Conservation (phyloP, 108 stramenopile species). For the Nitzschia sp. region DNA sequence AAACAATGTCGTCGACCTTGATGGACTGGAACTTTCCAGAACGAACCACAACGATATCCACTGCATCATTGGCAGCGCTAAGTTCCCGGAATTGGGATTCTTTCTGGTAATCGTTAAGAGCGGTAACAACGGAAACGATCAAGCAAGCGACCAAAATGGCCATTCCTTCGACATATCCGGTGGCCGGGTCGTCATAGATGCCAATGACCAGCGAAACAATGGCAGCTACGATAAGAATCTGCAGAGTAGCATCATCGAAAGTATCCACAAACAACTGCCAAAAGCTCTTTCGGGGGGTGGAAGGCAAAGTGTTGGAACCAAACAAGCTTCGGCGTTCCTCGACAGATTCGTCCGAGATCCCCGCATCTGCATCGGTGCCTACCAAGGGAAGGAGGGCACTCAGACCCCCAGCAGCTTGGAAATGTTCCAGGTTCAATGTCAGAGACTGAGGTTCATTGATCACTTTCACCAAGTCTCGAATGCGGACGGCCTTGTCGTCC, state of each 20-base stretch:
- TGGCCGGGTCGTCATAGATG: conserved; percentile 87
- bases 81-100: conserved; percentile 89
- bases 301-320: conserved; percentile 51
- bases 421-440: conserved; percentile 42
- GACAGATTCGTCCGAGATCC: conserved; percentile 34
- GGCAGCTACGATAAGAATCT: conserved; percentile 93
- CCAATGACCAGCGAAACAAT: conserved; percentile 89
- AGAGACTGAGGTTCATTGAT: conserved; percentile 55
- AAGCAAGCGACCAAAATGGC: conserved; percentile 87
- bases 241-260: conserved; percentile 96
- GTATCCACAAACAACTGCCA: conserved; percentile 90
- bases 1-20: conserved; percentile 55
- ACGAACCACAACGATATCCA: conserved; percentile 56
- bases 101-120: conserved; percentile 89
- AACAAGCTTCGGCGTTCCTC: conserved; percentile 36
- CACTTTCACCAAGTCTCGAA: conserved; percentile 27
- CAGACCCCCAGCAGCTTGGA: conserved; percentile 35
- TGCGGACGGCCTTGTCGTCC: conserved; percentile 21
- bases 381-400: conserved; percentile 35
- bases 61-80: conserved; percentile 72
- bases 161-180: conserved; percentile 88
- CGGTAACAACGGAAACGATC: conserved; percentile 87
- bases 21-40: conserved; percentile 45
- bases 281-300: conserved; percentile 64
- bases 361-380: conserved; percentile 29